A percentile compares a stretch with the other conserved stretches of the same genome.
Evolutionary conservation across 345 rosid species (phyloP).

Genomic region (Corymbia maculata): DNA sequence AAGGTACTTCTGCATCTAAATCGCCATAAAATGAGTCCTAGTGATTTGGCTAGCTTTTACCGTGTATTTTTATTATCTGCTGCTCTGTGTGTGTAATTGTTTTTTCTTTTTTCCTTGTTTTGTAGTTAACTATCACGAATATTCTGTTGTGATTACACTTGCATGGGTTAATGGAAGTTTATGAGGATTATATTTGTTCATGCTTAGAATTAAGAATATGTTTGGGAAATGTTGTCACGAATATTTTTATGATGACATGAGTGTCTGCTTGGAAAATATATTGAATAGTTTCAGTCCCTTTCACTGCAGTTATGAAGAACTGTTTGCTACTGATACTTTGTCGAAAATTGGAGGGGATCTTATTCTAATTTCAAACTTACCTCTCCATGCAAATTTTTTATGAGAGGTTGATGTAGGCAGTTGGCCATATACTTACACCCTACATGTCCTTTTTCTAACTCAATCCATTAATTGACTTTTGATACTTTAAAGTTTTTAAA

Average conservation of each 20-base stretch:
- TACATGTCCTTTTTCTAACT: not conserved
- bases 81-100: not conserved
- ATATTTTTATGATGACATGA: not conserved
- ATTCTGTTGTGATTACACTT: not conserved
- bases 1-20: not conserved
- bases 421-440: not conserved
- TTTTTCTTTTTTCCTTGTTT: not conserved
- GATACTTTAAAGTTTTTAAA: not conserved
- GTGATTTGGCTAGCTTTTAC: not conserved
- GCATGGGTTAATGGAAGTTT: not conserved
- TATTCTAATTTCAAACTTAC: not conserved
- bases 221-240: not conserved
- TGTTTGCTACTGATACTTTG: not conserved
- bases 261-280: not conserved
- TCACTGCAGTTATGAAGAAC: not conserved
- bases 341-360: not conserved
- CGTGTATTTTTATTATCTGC: not conserved
- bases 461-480: not conserved
- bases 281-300: not conserved
- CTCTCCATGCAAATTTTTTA: not conserved
- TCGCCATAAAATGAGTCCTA: not conserved
- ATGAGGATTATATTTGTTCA: not conserved
- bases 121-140: not conserved
- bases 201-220: not conserved
- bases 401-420: not conserved